Evolutionary conservation across 106 monocot genomes (phyloP), one percentile per base, ranked within the genome.

Genomic region (Phalaenopsis aphrodite): DNA sequence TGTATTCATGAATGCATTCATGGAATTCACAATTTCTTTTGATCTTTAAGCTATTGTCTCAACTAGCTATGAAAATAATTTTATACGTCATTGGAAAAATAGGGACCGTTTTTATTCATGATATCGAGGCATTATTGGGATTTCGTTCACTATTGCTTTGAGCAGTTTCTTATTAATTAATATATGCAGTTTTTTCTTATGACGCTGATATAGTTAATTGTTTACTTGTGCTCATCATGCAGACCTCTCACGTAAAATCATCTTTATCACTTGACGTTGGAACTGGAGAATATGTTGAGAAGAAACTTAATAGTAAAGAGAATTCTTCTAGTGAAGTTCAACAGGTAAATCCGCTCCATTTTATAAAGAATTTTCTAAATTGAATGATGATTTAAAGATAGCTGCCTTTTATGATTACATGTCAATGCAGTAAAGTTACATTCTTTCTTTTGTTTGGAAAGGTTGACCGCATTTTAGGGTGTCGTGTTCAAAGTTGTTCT

Each of bases 401-500:
- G 16, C 24, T 72, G 41, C 38, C 3, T 77, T 48, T 55, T 42
- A 77, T 55, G 42, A 52, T 76, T 66, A 30, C 66, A 66, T 66
- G 24, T 30, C 66, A 57, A 24, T 23, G 12, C 76, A 56, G 49
- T 19, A 61, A 77, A 55, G 45, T 52, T 77, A 23, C 55, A 71
- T 56, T 21, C 43, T 58, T 75, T 73, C 67, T 19, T 81, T 75
- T 69, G 38, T 69, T 69, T 69, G 39, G 39, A 38, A 69, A 98
- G 98, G 98, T 98, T 87, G 90, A 98, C 75, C 92, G 98, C 38
- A 88, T 98, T 65, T 83, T 94, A 72, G 98, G 98, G 46, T 94
- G 98, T 81, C 88, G 94, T 42, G 45, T 94, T 30, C 88, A 82
- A 81, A 58, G 64, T 55, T 75, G 69, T 12, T 69, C 69, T 69